Conservation (phyloP, 805 yeast species). For the Saccharomycopsis selenospora region DNA sequence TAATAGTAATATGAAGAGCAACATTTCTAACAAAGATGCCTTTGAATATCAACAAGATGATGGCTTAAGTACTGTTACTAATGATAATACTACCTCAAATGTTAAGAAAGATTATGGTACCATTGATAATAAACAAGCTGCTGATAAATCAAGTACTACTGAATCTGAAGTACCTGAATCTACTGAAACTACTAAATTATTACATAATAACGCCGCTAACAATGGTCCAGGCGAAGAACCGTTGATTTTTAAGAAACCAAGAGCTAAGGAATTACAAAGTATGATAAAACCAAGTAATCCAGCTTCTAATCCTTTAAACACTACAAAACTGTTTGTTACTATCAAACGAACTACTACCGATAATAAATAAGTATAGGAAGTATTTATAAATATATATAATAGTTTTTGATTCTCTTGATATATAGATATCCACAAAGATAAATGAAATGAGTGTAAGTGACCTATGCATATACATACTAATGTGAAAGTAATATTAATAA, state of each 20-base stretch:
- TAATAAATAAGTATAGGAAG: too few relatives aligned
- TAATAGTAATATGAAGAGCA: constrained; percentile 24
- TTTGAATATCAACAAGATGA: neutral
- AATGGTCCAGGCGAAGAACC: neutral
- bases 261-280: constrained; percentile 2
- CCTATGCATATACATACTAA: too few relatives aligned
- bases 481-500: too few relatives aligned
- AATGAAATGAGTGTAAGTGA: too few relatives aligned
- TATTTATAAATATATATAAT: too few relatives aligned
- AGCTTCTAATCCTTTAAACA: constrained; percentile 63
- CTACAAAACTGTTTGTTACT: constrained; percentile 57
- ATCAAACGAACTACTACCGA: constrained; percentile 37
- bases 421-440: too few relatives aligned
- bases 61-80: neutral
- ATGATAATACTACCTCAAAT: neutral
- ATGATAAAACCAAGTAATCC: constrained; percentile 38
- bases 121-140: neutral
- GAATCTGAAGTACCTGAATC: neutral
- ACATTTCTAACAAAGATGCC: neutral
- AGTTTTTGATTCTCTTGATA: too few relatives aligned
- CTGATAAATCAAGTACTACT: neutral
- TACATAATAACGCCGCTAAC: neutral
- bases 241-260: constrained; percentile 8
- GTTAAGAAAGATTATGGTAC: constrained; percentile 8
- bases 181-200: neutral